phyloP scores from a whole-genome alignment of 2,329 filamentous ascomycete species.

The Sphaerulina populicola region DNA sequence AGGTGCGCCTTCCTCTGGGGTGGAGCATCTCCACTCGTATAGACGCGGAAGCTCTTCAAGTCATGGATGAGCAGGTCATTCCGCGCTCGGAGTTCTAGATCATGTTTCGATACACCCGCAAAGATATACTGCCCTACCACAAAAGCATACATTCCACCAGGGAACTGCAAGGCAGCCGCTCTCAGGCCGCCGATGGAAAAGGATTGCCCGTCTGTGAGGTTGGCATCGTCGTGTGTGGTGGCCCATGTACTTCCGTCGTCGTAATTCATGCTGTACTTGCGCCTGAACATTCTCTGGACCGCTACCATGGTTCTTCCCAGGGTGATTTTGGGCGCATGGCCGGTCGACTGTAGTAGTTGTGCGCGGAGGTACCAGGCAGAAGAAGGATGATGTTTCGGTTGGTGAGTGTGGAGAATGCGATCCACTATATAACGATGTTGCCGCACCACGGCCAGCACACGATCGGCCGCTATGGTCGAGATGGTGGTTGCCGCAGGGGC shows the following conservation, averaged over 20 bases:
- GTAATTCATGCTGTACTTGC: conserved; percentile 18
- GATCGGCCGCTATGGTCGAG: conserved; percentile 22
- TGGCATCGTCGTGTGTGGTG: conserved; percentile 12
- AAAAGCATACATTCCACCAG: conserved; percentile 16
- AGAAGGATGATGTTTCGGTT: conserved; percentile 14
- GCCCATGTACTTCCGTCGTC: conserved; percentile 15
- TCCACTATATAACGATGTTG: conserved; percentile 20
- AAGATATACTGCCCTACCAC: conserved; percentile 20
- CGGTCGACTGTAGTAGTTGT: conserved; percentile 15
- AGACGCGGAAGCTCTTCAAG: conserved; percentile 17
- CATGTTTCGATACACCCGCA: conserved; percentile 13
- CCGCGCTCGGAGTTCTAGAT: conserved; percentile 12
- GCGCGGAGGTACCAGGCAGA: conserved; percentile 23
- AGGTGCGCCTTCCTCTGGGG: conserved; percentile 15
- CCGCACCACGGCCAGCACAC: conserved; percentile 13
- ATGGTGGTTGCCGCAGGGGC: conserved; percentile 25
- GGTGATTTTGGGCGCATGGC: conserved; percentile 15
- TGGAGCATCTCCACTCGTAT: conserved; percentile 15
- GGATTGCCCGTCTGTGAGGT: conserved; percentile 16
- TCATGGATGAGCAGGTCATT: conserved; percentile 4
- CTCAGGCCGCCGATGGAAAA: conserved; percentile 17
- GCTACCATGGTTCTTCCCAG: conserved; percentile 17
- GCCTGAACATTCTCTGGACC: conserved; percentile 18
- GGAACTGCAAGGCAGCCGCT: conserved; percentile 16
- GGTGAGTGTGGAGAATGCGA: conserved; percentile 21